Evolutionary conservation across 106 monocot genomes (phyloP).

Genomic region (Acanthochlamys bracteata): DNA sequence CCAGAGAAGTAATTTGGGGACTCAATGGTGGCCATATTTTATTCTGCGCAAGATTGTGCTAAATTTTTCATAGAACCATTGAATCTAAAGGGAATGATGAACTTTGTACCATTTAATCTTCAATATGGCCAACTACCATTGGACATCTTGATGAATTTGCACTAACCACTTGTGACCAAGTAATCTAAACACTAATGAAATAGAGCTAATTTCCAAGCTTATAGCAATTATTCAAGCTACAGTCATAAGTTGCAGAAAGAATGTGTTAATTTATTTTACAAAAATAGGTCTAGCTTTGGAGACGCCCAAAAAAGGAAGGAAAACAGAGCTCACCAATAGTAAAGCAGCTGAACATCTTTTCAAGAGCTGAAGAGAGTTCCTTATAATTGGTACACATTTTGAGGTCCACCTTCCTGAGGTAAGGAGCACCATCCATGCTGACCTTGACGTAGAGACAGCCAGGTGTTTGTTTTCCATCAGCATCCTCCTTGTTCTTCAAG

Average conservation of each 20-base stretch:
- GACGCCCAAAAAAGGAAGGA: neutral
- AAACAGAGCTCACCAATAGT: conserved; percentile 39
- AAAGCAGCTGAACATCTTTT: conserved; percentile 74
- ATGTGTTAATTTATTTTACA: neutral
- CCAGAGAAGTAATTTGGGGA: no score
- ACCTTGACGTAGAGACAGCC: conserved; percentile 60
- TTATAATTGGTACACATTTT: conserved; percentile 43
- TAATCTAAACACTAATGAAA: no score
- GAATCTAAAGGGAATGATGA: no score
- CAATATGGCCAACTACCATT: no score
- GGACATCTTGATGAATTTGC: no score
- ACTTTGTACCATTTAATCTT: no score
- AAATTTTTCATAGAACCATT: no score
- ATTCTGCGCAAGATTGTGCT: no score
- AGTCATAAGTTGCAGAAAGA: neutral
- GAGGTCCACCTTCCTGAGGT: conserved; percentile 54
- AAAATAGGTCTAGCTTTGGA: neutral
- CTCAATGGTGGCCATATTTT: no score
- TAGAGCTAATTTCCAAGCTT: no score
- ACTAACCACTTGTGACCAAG: no score
- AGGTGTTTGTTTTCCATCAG: conserved; percentile 23
- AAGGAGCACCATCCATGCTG: conserved; percentile 73
- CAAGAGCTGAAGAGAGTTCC: conserved; percentile 50
- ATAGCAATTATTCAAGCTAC: no score
- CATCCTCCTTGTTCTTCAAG: conserved; percentile 38